These are phyloP conservation scores for Marasmius fiardii DNA, from an alignment of 1,284 basidiomycete genomes.

Conservation along the genomic window DNA sequence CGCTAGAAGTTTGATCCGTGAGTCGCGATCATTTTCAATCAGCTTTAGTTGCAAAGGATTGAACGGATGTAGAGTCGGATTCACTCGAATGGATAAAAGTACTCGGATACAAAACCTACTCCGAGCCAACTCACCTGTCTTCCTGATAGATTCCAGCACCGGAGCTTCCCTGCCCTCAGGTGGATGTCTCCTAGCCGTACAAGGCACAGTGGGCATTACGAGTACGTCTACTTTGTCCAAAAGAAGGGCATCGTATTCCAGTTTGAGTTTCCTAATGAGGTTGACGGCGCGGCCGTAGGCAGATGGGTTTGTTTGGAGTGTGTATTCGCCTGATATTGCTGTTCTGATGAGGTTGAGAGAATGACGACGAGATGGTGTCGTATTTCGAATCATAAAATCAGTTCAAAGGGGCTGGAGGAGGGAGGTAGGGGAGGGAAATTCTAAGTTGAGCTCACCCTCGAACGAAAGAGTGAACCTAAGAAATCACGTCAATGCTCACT, in stretches of 20 bases:
- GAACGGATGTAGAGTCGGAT: slow-evolving; percentile 13
- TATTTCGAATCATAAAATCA: neutral
- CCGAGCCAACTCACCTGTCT: no score
- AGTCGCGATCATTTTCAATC: slow-evolving; percentile 15
- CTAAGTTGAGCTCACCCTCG: neutral
- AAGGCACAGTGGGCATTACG: slow-evolving; percentile 40
- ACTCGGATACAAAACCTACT: no score
- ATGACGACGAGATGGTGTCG: neutral
- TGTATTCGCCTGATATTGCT: no score
- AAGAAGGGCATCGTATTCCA: slow-evolving; percentile 36
- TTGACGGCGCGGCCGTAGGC: slow-evolving; percentile 35
- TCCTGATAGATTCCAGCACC: no score
- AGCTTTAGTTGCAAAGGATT: slow-evolving; percentile 7
- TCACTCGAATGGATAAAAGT: slow-evolving; percentile 14
- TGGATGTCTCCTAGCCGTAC: slow-evolving; percentile 14
- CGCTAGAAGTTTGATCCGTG: slow-evolving; percentile 7
- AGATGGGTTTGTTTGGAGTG: slow-evolving; percentile 15
- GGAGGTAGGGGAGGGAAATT: no score
- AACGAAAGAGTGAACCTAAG: slow-evolving; percentile 6
- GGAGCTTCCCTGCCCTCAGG: slow-evolving; percentile 16
- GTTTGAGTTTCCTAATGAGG: slow-evolving; percentile 35
- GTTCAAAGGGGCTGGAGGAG: no score
- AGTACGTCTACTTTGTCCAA: slow-evolving; percentile 38
- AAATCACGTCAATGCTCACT: neutral
- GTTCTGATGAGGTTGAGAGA: neutral